phyloP scores from a whole-genome alignment of 2,329 filamentous ascomycete species.

The Colletotrichum gloeosporioides region DNA sequence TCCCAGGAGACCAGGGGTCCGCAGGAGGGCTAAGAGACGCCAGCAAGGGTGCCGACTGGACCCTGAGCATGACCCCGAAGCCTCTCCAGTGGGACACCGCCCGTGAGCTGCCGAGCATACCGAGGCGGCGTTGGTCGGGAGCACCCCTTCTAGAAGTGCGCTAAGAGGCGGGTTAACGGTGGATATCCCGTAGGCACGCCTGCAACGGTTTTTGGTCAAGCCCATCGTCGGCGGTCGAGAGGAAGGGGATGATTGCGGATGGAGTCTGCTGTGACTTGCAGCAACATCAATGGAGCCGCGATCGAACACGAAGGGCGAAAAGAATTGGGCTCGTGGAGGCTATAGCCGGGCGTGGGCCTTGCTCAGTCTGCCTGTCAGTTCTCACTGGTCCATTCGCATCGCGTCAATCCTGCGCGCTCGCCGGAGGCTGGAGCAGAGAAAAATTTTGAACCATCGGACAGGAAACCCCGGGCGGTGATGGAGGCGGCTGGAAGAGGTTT shows the following conservation, averaged over 20 bases:
- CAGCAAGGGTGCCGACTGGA: background rate
- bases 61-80: conserved; percentile 6
- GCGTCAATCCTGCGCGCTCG: background rate
- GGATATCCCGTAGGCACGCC: background rate
- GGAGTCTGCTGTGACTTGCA: background rate
- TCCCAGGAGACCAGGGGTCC: background rate
- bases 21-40: background rate
- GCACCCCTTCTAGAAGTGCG: background rate
- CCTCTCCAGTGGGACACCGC: conserved; percentile 7
- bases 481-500: background rate
- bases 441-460: background rate
- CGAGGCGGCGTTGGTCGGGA: background rate
- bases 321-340: background rate
- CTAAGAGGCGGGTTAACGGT: background rate
- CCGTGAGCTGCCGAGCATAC: conserved; percentile 11
- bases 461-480: background rate
- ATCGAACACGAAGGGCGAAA: background rate
- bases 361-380: background rate
- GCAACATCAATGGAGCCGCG: background rate
- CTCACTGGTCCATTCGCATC: background rate
- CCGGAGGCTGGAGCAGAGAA: background rate
- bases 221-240: background rate
- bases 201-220: background rate
- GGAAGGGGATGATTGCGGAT: background rate
- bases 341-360: background rate